Conservation (phyloP, 2,329 filamentous ascomycete species). For the Torrubiella hemipterigena region DNA sequence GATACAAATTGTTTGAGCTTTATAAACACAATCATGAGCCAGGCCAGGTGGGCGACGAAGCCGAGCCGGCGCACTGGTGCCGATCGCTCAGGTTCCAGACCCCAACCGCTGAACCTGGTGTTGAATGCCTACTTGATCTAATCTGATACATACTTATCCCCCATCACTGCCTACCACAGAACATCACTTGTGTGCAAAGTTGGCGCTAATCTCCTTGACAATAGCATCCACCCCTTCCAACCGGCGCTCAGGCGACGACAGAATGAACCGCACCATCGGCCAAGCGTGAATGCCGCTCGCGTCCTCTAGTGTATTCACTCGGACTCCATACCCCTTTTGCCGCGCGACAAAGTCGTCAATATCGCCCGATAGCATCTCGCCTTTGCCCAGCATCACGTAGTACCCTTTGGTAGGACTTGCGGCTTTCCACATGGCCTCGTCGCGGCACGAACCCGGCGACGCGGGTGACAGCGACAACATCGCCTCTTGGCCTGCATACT, state of each 20-base stretch:
- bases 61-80: conserved; percentile 25
- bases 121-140: conserved; percentile 50
- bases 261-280: conserved; percentile 59
- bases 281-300: conserved; percentile 66
- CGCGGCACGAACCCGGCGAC: conserved; percentile 60
- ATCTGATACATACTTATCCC: conserved; percentile 33
- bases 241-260: conserved; percentile 33
- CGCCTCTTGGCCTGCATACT: conserved; percentile 46
- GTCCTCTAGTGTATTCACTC: conserved; percentile 48
- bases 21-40: conserved; percentile 16
- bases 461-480: conserved; percentile 22
- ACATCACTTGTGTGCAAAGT: conserved; percentile 7
- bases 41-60: conserved; percentile 29
- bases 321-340: conserved; percentile 39
- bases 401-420: conserved; percentile 57
- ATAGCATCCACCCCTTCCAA: conserved; percentile 36
- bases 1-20: conserved; percentile 27
- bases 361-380: conserved; percentile 67
- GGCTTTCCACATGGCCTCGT: conserved; percentile 52
- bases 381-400: conserved; percentile 59
- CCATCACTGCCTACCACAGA: conserved; percentile 6
- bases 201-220: conserved; percentile 23
- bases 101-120: conserved; percentile 14
- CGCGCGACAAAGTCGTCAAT: conserved; percentile 47
- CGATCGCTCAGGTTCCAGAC: conserved; percentile 31